Evolutionary conservation across 2,329 filamentous ascomycete species (phyloP).

Genomic region (Aureobasidium vineae): DNA sequence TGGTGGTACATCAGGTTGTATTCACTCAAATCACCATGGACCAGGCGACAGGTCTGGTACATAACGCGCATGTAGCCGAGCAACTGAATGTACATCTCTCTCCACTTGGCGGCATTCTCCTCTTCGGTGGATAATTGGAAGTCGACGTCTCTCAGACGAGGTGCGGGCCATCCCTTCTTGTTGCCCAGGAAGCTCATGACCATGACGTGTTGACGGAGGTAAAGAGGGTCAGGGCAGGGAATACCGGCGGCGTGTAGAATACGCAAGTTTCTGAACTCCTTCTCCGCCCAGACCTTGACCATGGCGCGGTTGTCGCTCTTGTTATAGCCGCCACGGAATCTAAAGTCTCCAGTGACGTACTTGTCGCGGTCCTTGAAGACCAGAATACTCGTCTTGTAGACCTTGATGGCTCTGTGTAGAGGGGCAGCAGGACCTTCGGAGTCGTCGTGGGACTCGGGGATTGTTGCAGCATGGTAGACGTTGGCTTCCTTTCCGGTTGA

Average conservation of each 20-base stretch:
- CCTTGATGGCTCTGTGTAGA: conserved; percentile 86
- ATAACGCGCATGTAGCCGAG: conserved; percentile 86
- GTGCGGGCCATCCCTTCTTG: conserved; percentile 81
- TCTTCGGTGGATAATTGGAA: conserved; percentile 58
- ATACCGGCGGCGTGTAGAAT: conserved; percentile 81
- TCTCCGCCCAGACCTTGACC: conserved; percentile 99
- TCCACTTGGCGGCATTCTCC: conserved; percentile 67
- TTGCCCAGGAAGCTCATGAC: conserved; percentile 94
- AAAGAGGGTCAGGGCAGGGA: conserved; percentile 83
- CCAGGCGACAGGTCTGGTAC: conserved; percentile 87
- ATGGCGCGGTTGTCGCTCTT: conserved; percentile 94
- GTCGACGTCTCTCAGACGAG: conserved; percentile 81
- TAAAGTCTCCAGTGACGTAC: conserved; percentile 91
- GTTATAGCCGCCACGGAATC: conserved; percentile 87
- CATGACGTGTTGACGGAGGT: conserved; percentile 88
- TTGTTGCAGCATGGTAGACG: conserved; percentile 83
- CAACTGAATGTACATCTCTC: conserved; percentile 74
- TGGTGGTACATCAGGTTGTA: conserved; percentile 96
- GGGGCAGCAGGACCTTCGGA: conserved; percentile 47
- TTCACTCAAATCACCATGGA: conserved; percentile 95
- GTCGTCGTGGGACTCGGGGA: conserved; percentile 55
- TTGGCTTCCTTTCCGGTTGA: conserved; percentile 98
- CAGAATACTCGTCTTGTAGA: conserved; percentile 97
- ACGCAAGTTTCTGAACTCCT: conserved; percentile 92
- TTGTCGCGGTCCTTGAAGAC: conserved; percentile 97